Evolutionary conservation across 257 asterid genomes (phyloP).

Genomic region (Eustoma russellianum): DNA sequence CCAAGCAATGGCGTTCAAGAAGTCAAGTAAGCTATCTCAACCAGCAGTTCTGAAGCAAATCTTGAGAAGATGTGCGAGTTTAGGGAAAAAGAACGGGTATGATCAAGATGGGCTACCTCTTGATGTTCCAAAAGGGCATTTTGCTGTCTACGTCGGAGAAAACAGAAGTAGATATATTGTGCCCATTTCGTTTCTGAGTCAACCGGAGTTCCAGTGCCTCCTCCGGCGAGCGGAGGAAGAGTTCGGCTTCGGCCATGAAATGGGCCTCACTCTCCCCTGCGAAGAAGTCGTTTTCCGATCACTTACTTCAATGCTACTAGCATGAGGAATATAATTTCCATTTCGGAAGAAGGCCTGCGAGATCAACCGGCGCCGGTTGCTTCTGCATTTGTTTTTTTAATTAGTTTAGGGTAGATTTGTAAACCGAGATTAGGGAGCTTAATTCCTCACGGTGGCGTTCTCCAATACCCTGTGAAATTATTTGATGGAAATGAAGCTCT

Average conservation of each 20-base stretch:
- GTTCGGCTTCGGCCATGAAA: slow-evolving; percentile 39
- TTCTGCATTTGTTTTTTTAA: too few species aligned
- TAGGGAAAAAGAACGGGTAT: slow-evolving; percentile 30
- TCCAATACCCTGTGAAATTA: too few species aligned
- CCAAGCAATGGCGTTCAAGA: slow-evolving; percentile 27
- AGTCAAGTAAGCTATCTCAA: slow-evolving; percentile 31
- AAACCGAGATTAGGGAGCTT: too few species aligned
- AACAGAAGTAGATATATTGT: slow-evolving; percentile 40
- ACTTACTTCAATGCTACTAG: slow-evolving; percentile 36
- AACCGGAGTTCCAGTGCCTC: slow-evolving; percentile 37
- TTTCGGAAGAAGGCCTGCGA: too few species aligned
- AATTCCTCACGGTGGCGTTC: too few species aligned
- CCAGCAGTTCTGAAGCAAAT: slow-evolving; percentile 31
- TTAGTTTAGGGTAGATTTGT: too few species aligned
- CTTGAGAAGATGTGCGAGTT: slow-evolving; percentile 35
- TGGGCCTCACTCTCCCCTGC: slow-evolving; percentile 48
- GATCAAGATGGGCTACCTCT: slow-evolving; percentile 24
- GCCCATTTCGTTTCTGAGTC: slow-evolving; percentile 38
- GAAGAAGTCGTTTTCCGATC: slow-evolving; percentile 39
- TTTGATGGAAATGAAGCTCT: too few species aligned
- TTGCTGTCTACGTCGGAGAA: slow-evolving; percentile 40
- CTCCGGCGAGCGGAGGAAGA: slow-evolving; percentile 41
- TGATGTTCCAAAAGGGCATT: slow-evolving; percentile 52
- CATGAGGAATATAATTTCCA: neutral
- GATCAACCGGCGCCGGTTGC: too few species aligned